These are phyloP conservation scores for Rosa rugosa DNA, from an alignment of 306 rosid genomes.

Conservation along the genomic window DNA sequence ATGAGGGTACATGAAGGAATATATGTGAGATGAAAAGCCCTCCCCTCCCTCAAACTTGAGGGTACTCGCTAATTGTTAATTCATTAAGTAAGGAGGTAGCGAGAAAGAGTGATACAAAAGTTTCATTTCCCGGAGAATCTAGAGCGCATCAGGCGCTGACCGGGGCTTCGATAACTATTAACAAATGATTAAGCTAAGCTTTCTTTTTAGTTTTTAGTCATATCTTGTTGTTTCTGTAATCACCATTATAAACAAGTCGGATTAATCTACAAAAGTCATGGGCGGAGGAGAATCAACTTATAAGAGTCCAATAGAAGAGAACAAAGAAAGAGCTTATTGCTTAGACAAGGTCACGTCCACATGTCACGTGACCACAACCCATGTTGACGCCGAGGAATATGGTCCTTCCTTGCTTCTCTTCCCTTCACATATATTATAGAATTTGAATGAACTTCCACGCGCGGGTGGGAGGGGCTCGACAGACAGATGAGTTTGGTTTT, in stretches of 20 bases:
- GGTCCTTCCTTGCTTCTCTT: constrained; percentile 22
- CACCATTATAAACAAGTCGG: constrained; percentile 19
- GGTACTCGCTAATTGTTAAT: not conserved
- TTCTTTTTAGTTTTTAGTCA: not conserved
- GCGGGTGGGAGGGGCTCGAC: constrained; percentile 57
- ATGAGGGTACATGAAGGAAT: constrained; percentile 14
- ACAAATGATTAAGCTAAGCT: constrained; percentile 38
- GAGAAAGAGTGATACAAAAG: constrained; percentile 27
- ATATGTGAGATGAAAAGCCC: not conserved
- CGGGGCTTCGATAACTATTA: constrained; percentile 69
- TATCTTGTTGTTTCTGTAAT: constrained; percentile 50
- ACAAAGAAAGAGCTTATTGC: constrained; percentile 36
- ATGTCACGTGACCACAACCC: constrained; percentile 74
- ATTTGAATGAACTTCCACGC: constrained; percentile 26
- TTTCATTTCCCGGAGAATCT: constrained; percentile 90
- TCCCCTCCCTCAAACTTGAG: not conserved
- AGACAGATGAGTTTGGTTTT: constrained; percentile 22
- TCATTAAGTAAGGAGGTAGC: not conserved
- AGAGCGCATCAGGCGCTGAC: constrained; percentile 99
- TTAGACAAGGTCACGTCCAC: constrained; percentile 58
- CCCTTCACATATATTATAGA: no score
- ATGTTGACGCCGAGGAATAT: constrained; percentile 75
- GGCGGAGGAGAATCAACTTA: constrained; percentile 23
- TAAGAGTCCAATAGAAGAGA: constrained; percentile 34
- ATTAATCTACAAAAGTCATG: not conserved